These are phyloP conservation scores for Cutaneotrichosporon sp. DNA, from an alignment of 1,284 basidiomycete species.

Conservation along the genomic window DNA sequence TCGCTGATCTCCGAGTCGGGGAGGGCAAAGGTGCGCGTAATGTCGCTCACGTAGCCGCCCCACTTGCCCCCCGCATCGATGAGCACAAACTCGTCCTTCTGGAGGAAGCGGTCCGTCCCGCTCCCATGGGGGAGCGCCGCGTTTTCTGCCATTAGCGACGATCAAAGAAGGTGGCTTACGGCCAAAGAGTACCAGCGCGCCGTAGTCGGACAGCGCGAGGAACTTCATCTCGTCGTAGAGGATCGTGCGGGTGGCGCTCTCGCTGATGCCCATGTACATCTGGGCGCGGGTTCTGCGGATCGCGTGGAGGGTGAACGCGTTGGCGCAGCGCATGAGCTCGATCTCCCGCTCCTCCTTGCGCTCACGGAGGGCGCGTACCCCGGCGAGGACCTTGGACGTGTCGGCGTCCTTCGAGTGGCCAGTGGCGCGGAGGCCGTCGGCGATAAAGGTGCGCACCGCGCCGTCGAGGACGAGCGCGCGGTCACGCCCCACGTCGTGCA, in stretches of 20 bases:
- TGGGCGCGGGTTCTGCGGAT: slow-evolving; percentile 66
- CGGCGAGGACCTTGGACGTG: slow-evolving; percentile 55
- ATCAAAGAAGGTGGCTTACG: slow-evolving; percentile 57
- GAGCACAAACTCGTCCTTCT: slow-evolving; percentile 66
- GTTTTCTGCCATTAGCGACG: slow-evolving; percentile 60
- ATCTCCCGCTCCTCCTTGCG: slow-evolving; percentile 72
- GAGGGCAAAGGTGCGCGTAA: slow-evolving; percentile 74
- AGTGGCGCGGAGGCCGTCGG: slow-evolving; percentile 57
- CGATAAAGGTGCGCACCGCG: slow-evolving; percentile 59
- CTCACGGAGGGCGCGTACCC: slow-evolving; percentile 67
- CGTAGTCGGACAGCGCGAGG: slow-evolving; percentile 63
- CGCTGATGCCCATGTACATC: slow-evolving; percentile 71
- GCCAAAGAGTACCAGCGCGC: slow-evolving; percentile 72
- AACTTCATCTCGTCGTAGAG: slow-evolving; percentile 61
- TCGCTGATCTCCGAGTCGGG: slow-evolving; percentile 60
- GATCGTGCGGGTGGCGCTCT: slow-evolving; percentile 66
- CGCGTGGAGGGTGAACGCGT: slow-evolving; percentile 75
- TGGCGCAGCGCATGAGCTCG: slow-evolving; percentile 71
- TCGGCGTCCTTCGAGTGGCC: slow-evolving; percentile 35
- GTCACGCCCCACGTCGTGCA: slow-evolving; percentile 52
- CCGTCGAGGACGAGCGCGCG: slow-evolving; percentile 63
- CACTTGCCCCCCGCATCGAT: slow-evolving; percentile 73
- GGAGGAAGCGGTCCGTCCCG: slow-evolving; percentile 66
- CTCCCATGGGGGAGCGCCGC: slow-evolving; percentile 81
- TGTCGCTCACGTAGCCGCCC: slow-evolving; percentile 73